Conservation (phyloP, 768 basidiomycete species). For the Panaeolus papilionaceus region DNA sequence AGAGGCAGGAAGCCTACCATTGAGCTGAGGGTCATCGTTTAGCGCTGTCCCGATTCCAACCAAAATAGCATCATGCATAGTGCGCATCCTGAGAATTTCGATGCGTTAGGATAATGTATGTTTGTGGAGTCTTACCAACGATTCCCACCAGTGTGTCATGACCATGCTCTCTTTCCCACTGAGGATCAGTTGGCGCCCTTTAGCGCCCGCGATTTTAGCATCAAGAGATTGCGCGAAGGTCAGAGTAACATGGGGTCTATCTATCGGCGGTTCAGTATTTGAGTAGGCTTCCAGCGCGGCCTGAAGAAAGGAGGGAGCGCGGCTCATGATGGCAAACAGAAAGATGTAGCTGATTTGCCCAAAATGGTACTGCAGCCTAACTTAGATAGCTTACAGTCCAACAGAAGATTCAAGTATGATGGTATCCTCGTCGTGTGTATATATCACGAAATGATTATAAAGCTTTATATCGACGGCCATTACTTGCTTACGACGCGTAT, state of each 20-base stretch:
- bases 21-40: constrained; percentile 95
- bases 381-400: too few relatives aligned
- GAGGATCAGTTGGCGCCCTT: constrained; percentile 77
- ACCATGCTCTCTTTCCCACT: constrained; percentile 88
- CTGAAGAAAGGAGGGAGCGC: background rate
- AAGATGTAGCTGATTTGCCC: background rate
- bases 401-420: background rate
- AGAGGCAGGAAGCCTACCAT: constrained; percentile 56
- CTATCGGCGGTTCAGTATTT: constrained; percentile 18
- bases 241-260: constrained; percentile 71
- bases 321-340: background rate
- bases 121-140: constrained; percentile 1
- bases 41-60: constrained; percentile 90
- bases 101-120: background rate
- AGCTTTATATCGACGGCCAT: too few relatives aligned
- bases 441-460: too few relatives aligned
- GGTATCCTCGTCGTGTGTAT: too few relatives aligned
- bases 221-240: constrained; percentile 90
- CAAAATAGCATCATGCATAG: constrained; percentile 92
- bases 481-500: background rate
- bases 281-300: background rate
- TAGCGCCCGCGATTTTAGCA: constrained; percentile 82
- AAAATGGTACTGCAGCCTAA: background rate
- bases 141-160: constrained; percentile 90
- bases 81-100: constrained; percentile 71